phyloP scores from a whole-genome alignment of 2,329 filamentous ascomycete species.

The Westerdykella aurantiaca region DNA sequence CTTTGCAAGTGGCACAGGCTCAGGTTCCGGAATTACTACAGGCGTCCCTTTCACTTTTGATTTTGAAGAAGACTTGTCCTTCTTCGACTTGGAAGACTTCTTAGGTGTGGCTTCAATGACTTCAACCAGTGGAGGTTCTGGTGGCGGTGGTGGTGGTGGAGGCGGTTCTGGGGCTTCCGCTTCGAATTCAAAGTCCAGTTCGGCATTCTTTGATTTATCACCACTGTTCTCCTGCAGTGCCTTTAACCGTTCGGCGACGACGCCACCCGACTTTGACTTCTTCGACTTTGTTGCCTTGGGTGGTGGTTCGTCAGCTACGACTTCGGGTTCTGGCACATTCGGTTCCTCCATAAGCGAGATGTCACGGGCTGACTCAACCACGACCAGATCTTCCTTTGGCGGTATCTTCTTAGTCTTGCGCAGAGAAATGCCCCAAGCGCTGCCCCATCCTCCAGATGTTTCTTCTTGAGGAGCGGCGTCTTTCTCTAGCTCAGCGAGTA shows the following conservation, averaged over 20 bases:
- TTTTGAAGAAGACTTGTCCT: conserved; percentile 22
- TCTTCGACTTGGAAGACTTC: conserved; percentile 26
- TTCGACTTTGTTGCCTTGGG: conserved; percentile 24
- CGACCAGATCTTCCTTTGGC: conserved; percentile 18
- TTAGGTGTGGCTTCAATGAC: conserved; percentile 28
- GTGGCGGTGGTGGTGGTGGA: conserved; percentile 13
- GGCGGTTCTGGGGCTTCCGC: conserved; percentile 26
- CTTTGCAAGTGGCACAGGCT: conserved; percentile 29
- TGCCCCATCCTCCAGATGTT: conserved; percentile 32
- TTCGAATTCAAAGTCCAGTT: conserved; percentile 29
- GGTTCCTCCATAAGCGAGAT: conserved; percentile 32
- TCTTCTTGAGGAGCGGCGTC: conserved; percentile 24
- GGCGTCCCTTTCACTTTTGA: conserved; percentile 25
- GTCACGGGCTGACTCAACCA: conserved; percentile 36
- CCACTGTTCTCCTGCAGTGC: conserved; percentile 33
- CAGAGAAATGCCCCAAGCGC: conserved; percentile 42
- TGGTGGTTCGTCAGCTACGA: conserved; percentile 22
- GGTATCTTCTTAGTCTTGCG: conserved; percentile 44
- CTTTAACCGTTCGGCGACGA: conserved; percentile 51
- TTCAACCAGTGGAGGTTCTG: conserved; percentile 22
- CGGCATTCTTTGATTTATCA: conserved; percentile 32
- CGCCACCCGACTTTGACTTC: conserved; percentile 32
- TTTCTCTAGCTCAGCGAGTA: conserved; percentile 35
- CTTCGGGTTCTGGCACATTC: conserved; percentile 41
- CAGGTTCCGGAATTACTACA: conserved; percentile 22